These are phyloP conservation scores for Abortiporus biennis DNA, from an alignment of 1,284 basidiomycete species.

Conservation along the genomic window DNA sequence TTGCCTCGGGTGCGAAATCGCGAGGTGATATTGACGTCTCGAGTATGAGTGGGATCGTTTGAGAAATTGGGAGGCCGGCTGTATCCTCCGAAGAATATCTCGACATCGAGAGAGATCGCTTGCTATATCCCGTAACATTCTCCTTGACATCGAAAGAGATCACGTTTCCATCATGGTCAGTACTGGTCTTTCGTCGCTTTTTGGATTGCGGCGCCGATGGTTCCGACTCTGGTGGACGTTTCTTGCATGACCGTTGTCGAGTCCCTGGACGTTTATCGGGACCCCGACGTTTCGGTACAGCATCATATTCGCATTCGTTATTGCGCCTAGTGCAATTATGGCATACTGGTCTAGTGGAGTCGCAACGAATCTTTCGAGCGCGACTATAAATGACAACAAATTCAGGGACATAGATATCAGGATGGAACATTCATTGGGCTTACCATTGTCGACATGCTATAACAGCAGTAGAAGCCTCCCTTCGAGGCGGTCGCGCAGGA, in stretches of 20 bases:
- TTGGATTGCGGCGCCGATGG: constrained; percentile 42
- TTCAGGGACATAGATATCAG: constrained; percentile 14
- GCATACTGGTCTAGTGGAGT: constrained; percentile 72
- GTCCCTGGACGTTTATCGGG: constrained; percentile 80
- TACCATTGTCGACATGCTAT: constrained; percentile 38
- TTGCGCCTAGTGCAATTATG: constrained; percentile 71
- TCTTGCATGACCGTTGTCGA: constrained; percentile 75
- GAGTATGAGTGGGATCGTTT: constrained; percentile 20
- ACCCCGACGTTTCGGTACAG: constrained; percentile 71
- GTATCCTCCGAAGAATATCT: constrained; percentile 19
- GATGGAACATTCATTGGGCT: constrained; percentile 11
- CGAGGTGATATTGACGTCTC: constrained; percentile 23
- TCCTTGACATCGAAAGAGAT: constrained; percentile 25
- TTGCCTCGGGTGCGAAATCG: constrained; percentile 19
- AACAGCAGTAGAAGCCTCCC: constrained; percentile 60
- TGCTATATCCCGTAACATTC: constrained; percentile 21
- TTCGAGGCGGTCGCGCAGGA: constrained; percentile 34
- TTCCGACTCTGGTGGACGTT: constrained; percentile 51
- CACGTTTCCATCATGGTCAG: constrained; percentile 22
- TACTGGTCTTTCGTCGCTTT: constrained; percentile 46
- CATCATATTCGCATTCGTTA: constrained; percentile 72
- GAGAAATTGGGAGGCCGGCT: constrained; percentile 18
- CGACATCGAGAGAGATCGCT: constrained; percentile 19
- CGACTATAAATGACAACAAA: constrained; percentile 44
- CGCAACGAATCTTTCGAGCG: constrained; percentile 76